phyloP scores from a whole-genome alignment of 208 protist genomes.

The Acanthamoeba triangularis region DNA sequence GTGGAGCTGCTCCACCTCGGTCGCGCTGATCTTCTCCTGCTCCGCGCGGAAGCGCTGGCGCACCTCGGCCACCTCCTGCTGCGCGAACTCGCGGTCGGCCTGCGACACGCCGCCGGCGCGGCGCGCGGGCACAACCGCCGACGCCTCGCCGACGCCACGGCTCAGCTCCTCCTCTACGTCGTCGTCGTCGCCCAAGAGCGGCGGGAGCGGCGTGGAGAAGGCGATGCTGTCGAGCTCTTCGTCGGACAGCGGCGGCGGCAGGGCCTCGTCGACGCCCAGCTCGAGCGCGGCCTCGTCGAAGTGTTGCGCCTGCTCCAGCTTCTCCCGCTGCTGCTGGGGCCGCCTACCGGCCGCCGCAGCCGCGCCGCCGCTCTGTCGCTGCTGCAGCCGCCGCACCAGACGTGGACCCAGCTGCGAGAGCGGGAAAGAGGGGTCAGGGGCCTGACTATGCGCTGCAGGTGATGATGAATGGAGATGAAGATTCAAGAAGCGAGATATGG shows the following conservation, averaged over 20 bases:
- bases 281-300: background rate
- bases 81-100: background rate
- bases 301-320: background rate
- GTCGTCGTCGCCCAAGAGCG: background rate
- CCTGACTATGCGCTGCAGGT: background rate
- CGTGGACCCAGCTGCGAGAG: background rate
- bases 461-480: background rate
- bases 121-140: background rate
- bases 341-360: background rate
- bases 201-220: background rate
- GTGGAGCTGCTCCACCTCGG: conserved; percentile 7
- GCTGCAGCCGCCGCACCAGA: background rate
- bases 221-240: conserved; percentile 11
- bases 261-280: background rate
- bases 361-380: background rate
- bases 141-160: background rate
- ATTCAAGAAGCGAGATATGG: background rate
- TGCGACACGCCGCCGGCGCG: background rate
- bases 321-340: background rate
- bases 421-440: background rate
- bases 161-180: background rate
- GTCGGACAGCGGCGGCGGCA: background rate
- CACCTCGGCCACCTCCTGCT: background rate
- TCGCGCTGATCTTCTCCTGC: background rate
- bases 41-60: conserved; percentile 11